Evolutionary conservation across 2,329 filamentous ascomycete species (phyloP).

Genomic region (Tolypocladium amazonense): DNA sequence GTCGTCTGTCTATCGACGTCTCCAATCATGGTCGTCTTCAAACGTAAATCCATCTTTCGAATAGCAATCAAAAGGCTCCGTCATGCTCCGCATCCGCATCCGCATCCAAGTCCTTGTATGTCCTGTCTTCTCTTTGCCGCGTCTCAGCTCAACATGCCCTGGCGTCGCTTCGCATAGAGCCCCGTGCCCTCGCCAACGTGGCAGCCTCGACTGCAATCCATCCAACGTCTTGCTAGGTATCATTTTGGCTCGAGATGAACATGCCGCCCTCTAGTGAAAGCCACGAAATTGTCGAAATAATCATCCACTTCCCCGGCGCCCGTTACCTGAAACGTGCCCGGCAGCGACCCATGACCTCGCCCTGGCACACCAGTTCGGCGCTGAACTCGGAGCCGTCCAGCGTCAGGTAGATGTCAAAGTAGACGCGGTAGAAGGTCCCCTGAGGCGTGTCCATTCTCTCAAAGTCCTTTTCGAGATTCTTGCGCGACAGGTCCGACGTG

Average conservation of each 20-base stretch:
- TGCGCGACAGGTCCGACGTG: conserved; percentile 90
- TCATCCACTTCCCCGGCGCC: background rate
- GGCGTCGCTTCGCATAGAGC: background rate
- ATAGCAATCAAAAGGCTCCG: background rate
- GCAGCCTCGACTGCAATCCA: background rate
- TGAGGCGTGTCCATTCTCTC: conserved; percentile 98
- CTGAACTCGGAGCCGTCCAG: conserved; percentile 97
- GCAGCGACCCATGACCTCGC: conserved; percentile 97
- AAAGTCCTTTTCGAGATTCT: conserved; percentile 98
- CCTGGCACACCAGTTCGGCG: conserved; percentile 96
- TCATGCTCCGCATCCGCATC: background rate
- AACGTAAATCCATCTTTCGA: conserved; percentile 6
- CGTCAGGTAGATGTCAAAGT: conserved; percentile 77
- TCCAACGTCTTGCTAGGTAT: conserved; percentile 3
- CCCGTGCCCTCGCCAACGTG: background rate
- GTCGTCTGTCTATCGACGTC: conserved; percentile 12
- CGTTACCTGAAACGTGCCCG: conserved; percentile 69
- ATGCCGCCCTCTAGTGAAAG: conserved; percentile 1
- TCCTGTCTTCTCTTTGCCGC: background rate
- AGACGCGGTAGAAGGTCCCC: conserved; percentile 84
- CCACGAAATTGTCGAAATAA: background rate
- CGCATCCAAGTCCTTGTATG: background rate
- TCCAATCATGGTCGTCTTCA: conserved; percentile 9
- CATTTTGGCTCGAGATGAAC: background rate
- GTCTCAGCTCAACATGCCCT: background rate